phyloP scores from a whole-genome alignment of 2,329 filamentous ascomycete genomes.

The Pyricularia pennisetigena region DNA sequence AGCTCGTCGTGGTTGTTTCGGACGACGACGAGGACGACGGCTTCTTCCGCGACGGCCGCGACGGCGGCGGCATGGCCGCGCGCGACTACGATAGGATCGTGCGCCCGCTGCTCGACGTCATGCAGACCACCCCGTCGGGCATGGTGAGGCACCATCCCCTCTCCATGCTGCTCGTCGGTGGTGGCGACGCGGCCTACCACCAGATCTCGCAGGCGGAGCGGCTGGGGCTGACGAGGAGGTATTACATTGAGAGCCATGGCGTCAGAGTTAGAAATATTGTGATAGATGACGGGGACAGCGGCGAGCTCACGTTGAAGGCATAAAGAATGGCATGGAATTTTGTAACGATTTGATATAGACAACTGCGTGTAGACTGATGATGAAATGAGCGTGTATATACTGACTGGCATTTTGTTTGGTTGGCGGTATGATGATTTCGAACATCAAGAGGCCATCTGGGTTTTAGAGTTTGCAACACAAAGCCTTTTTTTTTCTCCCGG shows the following conservation, averaged over 20 bases:
- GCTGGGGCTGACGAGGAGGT: constrained; percentile 68
- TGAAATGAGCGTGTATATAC: not conserved
- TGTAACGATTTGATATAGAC: not conserved
- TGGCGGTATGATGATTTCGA: not conserved
- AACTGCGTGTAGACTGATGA: not conserved
- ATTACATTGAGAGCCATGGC: constrained; percentile 73
- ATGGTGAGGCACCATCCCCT: constrained; percentile 62
- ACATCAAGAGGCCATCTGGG: not conserved
- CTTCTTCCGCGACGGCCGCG: not conserved
- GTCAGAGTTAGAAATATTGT: constrained; percentile 70
- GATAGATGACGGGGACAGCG: constrained; percentile 33
- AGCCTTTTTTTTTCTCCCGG: too few relatives aligned
- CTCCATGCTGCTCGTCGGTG: constrained; percentile 74
- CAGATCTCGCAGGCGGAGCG: constrained; percentile 53
- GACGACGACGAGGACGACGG: constrained; percentile 36
- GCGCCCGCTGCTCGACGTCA: constrained; percentile 63
- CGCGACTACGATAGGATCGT: constrained; percentile 22
- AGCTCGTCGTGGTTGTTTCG: constrained; percentile 72
- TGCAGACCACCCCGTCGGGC: constrained; percentile 62
- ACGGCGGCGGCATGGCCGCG: constrained; percentile 13
- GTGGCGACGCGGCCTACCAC: constrained; percentile 55
- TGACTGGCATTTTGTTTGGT: not conserved
- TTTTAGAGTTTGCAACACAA: not conserved
- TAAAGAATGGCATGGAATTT: not conserved
- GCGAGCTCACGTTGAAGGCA: not conserved